phyloP scores from a whole-genome alignment of 2,329 filamentous ascomycete species.

The Grosmannia serpens region DNA sequence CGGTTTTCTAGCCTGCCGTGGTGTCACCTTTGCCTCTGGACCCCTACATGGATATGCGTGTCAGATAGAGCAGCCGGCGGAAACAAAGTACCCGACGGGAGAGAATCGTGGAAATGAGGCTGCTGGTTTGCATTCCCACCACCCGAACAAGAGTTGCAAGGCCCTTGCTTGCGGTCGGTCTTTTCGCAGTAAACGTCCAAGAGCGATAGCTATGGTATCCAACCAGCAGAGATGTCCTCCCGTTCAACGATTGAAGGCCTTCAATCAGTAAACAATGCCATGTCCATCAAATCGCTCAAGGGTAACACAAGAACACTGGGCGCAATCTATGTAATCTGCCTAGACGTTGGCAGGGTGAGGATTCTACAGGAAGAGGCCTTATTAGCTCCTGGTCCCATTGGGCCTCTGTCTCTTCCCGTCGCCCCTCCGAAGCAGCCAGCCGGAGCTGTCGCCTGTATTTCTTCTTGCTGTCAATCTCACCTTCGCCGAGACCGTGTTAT shows the following conservation, averaged over 20 bases:
- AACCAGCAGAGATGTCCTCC: background rate
- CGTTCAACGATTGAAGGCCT: no score
- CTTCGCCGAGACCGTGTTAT: background rate
- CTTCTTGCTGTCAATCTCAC: background rate
- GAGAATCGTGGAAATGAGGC: background rate
- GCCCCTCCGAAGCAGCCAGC: no score
- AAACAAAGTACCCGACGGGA: background rate
- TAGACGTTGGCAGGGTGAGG: background rate
- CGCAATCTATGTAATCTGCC: background rate
- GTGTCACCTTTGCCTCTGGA: background rate
- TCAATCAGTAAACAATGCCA: no score
- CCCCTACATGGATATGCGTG: background rate
- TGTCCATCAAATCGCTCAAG: no score
- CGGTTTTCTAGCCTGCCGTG: no score
- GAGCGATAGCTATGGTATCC: background rate
- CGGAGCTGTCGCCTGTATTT: background rate
- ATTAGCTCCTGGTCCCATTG: background rate
- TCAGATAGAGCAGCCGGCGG: background rate
- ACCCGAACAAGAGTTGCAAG: no score
- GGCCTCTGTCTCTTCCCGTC: background rate
- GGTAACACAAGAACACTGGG: background rate
- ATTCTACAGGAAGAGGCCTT: background rate
- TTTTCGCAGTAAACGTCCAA: no score
- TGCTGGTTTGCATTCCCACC: no score
- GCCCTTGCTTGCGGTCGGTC: no score